A percentile compares a stretch with the other conserved stretches of the same genome.
These are phyloP conservation scores for Hydnum rufescens DNA, from an alignment of 768 basidiomycete genomes.

Conservation along the genomic window DNA sequence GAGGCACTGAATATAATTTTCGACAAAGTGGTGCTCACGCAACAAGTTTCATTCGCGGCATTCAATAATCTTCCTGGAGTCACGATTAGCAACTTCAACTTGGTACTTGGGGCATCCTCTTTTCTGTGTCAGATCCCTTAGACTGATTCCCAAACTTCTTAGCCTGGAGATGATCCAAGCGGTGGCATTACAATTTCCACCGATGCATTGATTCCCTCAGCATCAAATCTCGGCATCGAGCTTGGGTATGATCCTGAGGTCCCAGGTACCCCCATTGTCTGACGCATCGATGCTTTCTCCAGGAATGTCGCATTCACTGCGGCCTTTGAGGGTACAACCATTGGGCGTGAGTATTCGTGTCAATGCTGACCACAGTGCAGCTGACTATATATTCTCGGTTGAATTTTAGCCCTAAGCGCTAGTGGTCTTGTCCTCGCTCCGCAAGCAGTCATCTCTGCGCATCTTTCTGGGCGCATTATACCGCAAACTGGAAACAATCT, in stretches of 20 bases:
- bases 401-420: not conserved
- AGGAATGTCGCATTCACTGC: not conserved
- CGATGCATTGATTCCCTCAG: slow-evolving; percentile 43
- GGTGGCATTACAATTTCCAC: slow-evolving; percentile 56
- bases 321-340: not conserved
- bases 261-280: not conserved
- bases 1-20: slow-evolving; percentile 50
- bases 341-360: not conserved
- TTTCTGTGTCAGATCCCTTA: slow-evolving; percentile 20
- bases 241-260: slow-evolving; percentile 24
- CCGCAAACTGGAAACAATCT: not conserved
- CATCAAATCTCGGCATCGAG: slow-evolving; percentile 52
- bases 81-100: slow-evolving; percentile 41
- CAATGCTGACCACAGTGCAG: no score
- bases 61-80: slow-evolving; percentile 54
- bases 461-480: not conserved
- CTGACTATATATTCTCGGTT: no score
- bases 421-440: not conserved
- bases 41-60: slow-evolving; percentile 42
- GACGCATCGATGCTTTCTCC: no score
- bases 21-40: slow-evolving; percentile 39
- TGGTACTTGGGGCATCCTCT: not conserved
- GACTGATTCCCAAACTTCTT: not conserved
- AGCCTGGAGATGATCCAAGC: slow-evolving; percentile 40
- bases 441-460: not conserved